Evolutionary conservation across 2,329 filamentous ascomycete species (phyloP), one percentile per base, ranked within the genome.

Genomic region (Cladosporium oxysporum): DNA sequence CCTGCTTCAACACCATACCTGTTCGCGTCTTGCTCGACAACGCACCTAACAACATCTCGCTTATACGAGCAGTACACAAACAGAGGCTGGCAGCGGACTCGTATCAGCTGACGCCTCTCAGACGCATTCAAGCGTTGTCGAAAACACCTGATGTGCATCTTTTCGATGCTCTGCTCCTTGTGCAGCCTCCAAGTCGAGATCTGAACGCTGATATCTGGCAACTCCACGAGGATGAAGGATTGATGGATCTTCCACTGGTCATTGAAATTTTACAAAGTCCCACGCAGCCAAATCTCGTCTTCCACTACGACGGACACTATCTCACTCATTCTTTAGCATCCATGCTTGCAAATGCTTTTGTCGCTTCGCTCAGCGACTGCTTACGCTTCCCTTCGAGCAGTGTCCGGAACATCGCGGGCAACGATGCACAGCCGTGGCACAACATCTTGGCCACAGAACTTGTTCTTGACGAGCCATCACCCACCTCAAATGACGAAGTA

Each of bases 1-100:
- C 93, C 0, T 96, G 92, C 75, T 97, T 97, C 82, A 97, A 97
- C 74, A 96, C 93, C 0, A 79, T 97, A 14, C 92, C 93, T 0
- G 74, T 93, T 1, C 85, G 92, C 29, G 79, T 87, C 18, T 78
- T 87, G 35, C 67, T 91, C 11, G 78, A 82, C 1, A 74, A 74
- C 2, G 75, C 75, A 1, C 79, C 76, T 0, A 83, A 82, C 18
- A 88, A 88, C 65, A 71, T 82, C 0, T 84, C 88, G 5, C 74
- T 93, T 12, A 78, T 90, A 29, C 85, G 84, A 65, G 75, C 79
- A 2, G 82, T 92, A 2, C 89, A 93, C 61, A 77, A 78, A 0
- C 75, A 87, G 29, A 93, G 91, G 72, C 79, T 85, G 0, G 82
- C 88, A 0, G 78, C 88, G 2, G 71, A 94, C 21, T 81, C 84